Evolutionary conservation across 768 basidiomycete species (phyloP), one percentile per base, ranked within the genome.

Genomic region (Trametes cubensis): DNA sequence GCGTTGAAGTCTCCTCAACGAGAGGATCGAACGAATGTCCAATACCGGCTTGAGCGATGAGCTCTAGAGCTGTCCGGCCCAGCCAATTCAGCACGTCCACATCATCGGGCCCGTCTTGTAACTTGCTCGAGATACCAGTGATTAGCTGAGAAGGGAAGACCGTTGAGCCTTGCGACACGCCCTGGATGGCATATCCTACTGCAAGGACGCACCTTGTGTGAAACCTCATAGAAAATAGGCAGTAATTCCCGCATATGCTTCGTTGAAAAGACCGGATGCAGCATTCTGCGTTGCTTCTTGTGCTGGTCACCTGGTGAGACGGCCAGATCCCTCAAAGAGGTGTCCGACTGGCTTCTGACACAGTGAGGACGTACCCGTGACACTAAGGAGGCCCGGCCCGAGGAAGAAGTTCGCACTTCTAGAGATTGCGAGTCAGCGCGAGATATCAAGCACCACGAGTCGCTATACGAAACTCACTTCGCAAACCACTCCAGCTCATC

Each of bases 221-320:
- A 74, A 6, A 83, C 76, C 25, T 76, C 70, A 64, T 80, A 78
- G 45, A 83, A 77, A 6, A 74, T 67, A 5, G 81, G 80, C 1
- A 79, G 73, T 51, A 83, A 60, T 21, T 74, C 69, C 14, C 78
- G 77, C 46, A 84, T 71, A 52, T 81, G 79, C 3, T 76, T 69
- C 6, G 74, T 70, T 0, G 79, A 79, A 63, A 84, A 83, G 6
- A 81, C 73, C 4, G 80, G 78, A 45, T 70, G 76, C 25, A 82
- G 77, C 26, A 81, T 71, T 64, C 80, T 81, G 21, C 82, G 73
- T 65, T 84, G 82, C 20, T 73, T 74, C 69, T 76, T 77, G 66
- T 83, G 82, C 11, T 63, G 76, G 67, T 65, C 76, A 69, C 57
- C 82, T 75, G 15, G 11, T 6, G 7, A 11, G n/a, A 34, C 17